Evolutionary conservation across 495 filamentous ascomycete species (phyloP).

Genomic region (Penicillium angulare): DNA sequence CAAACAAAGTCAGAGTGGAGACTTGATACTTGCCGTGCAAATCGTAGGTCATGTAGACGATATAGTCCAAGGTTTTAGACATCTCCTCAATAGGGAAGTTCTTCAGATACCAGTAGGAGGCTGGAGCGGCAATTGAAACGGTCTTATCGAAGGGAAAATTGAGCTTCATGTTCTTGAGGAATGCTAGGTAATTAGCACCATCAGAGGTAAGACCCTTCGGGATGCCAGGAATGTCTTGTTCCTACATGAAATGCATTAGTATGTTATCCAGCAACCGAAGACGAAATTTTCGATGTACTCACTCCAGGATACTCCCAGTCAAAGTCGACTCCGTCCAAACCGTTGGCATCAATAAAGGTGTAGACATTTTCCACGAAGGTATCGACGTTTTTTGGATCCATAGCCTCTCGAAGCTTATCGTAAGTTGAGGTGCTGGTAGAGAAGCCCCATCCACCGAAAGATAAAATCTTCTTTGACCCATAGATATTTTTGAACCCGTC

Average conservation of each 20-base stretch:
- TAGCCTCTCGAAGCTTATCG: slow-evolving; percentile 31
- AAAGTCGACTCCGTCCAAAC: slow-evolving; percentile 20
- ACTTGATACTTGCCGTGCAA: slow-evolving; percentile 30
- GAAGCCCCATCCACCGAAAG: slow-evolving; percentile 37
- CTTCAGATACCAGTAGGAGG: slow-evolving; percentile 35
- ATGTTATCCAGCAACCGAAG: not conserved
- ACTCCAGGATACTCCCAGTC: slow-evolving; percentile 37
- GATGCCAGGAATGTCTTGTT: slow-evolving; percentile 38
- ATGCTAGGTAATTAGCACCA: slow-evolving; percentile 28
- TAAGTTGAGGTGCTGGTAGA: slow-evolving; percentile 29
- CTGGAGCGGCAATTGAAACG: slow-evolving; percentile 19
- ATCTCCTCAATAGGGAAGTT: slow-evolving; percentile 28
- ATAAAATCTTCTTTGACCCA: slow-evolving; percentile 35
- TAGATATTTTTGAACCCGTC: not conserved
- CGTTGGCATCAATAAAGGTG: slow-evolving; percentile 23
- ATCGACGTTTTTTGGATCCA: slow-evolving; percentile 15
- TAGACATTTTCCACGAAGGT: slow-evolving; percentile 29
- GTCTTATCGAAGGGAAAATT: slow-evolving; percentile 1
- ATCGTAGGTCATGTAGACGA: slow-evolving; percentile 40
- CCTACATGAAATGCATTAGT: not conserved
- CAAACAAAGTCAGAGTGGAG: no score
- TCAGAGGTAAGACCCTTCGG: slow-evolving; percentile 23
- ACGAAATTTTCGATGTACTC: not conserved
- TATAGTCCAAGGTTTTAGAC: slow-evolving; percentile 24
- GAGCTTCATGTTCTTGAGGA: slow-evolving; percentile 15